Base-by-base conservation (phyloP, 1,139 yeast genomes). In the Debaryomyces sp. region DNA sequence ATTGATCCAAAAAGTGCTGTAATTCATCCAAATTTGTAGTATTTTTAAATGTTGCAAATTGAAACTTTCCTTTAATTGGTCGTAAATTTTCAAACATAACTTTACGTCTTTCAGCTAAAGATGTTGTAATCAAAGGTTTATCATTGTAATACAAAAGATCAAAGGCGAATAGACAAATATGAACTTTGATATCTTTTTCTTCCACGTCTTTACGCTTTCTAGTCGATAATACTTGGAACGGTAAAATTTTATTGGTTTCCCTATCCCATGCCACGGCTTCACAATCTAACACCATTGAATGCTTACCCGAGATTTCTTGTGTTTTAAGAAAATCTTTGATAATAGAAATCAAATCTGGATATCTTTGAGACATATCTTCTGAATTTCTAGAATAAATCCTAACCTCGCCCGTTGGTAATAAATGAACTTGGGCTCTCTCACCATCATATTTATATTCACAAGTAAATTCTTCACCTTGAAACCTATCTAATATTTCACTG, bases 231-330 rank as follows among this genome's bases (percentile, higher is more conserved):
- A 90, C 86, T 66, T 94, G 99, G 68, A 94, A 94, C 0, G 99
- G 99, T 49, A 94, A 71, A 48, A 95, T 92, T 63, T 87, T 89
- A 26, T 82, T 68, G 18, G 78, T 75, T 43, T 76, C 84, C 50
- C 86, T 74, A 65, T 94, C 97, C 96, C 97, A 94, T 0, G 99
- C 99, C n/a, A 95, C 99, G 5, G 97, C 97, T 67, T 94, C 99
- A 68, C 97, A 89, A 64, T 94, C 99, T 49, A 94, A 67, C 50
- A 94, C 90, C 67, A 92, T 66, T 1, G 85, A 82, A 1, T 56
- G 48, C 15, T 77, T 70, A 4, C 58, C 62, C 2, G 71, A 67
- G n/a, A 57, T 56, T 23, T 62, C 63, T 43, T 70, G 69, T 7
- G 59, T 62, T 23, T 68, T 70, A 42, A 84, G 67, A 53, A 90